Conservation (phyloP, 352 stramenopile genomes). For the Nothophytophthora sp. region DNA sequence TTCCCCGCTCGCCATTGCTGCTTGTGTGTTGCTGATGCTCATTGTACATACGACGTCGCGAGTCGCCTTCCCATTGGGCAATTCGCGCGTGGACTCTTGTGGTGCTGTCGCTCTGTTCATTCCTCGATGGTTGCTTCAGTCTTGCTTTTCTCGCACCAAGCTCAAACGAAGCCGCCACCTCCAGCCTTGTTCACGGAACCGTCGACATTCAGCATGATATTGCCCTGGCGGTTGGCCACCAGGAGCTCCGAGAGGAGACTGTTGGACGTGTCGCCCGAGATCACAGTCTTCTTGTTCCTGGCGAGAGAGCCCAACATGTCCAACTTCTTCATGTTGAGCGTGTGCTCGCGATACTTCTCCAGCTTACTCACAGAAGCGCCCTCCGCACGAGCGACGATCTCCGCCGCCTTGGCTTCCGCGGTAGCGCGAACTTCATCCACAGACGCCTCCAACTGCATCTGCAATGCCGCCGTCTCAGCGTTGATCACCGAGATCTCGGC, state of each 20-base stretch:
- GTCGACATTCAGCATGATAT: constrained; percentile 50
- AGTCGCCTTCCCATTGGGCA: too few species aligned
- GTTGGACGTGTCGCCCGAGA: constrained; percentile 51
- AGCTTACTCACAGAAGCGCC: constrained; percentile 38
- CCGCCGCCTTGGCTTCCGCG: constrained; percentile 34
- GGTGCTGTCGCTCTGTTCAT: too few species aligned
- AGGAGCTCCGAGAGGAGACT: constrained; percentile 58
- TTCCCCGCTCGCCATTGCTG: too few species aligned
- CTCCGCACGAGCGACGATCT: constrained; percentile 52
- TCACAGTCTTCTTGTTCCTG: constrained; percentile 43
- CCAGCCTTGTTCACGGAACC: constrained; percentile 1
- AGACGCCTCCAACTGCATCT: constrained; percentile 38
- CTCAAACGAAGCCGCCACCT: too few species aligned
- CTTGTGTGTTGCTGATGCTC: too few species aligned
- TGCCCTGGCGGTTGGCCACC: constrained; percentile 54
- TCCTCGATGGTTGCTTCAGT: too few species aligned
- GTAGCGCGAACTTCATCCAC: constrained; percentile 30
- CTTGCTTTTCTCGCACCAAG: too few species aligned
- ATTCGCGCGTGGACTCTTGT: too few species aligned
- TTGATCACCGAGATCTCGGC: constrained; percentile 47
- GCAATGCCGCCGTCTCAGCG: constrained; percentile 31
- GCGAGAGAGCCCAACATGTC: constrained; percentile 42
- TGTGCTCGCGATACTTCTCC: constrained; percentile 36
- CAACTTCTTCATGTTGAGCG: constrained; percentile 47
- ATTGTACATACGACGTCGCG: too few species aligned